Conservation (phyloP, 2,329 filamentous ascomycete species). For the Hymenoscyphus occultus region DNA sequence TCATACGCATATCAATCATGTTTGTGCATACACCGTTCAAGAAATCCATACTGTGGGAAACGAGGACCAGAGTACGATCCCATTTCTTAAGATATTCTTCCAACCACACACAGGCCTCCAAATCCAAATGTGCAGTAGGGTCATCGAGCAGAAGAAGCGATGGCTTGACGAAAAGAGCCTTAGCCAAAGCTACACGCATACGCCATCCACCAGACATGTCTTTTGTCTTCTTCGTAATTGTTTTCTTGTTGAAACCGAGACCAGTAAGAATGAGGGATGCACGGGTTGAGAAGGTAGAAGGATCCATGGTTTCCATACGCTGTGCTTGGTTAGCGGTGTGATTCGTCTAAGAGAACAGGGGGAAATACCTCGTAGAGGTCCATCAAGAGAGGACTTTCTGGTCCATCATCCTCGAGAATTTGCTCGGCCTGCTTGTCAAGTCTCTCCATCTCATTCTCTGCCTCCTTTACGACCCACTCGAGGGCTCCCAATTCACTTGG, state of each 20-base stretch:
- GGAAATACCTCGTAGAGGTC: slow-evolving; percentile 87
- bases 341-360: neutral
- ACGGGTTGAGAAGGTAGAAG: slow-evolving; percentile 92
- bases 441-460: slow-evolving; percentile 86
- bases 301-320: slow-evolving; percentile 99
- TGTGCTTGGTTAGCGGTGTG: slow-evolving; percentile 40
- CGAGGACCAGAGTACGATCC: slow-evolving; percentile 93
- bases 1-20: slow-evolving; percentile 97
- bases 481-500: slow-evolving; percentile 85
- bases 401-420: slow-evolving; percentile 86
- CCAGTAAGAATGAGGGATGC: slow-evolving; percentile 95
- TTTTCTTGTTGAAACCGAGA: slow-evolving; percentile 98
- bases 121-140: slow-evolving; percentile 97
- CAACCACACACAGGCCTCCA: slow-evolving; percentile 98
- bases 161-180: slow-evolving; percentile 98
- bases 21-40: slow-evolving; percentile 96
- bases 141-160: slow-evolving; percentile 94
- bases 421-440: slow-evolving; percentile 87
- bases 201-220: slow-evolving; percentile 99
- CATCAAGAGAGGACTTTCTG: slow-evolving; percentile 84
- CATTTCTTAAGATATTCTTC: slow-evolving; percentile 99
- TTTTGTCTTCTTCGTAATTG: slow-evolving; percentile 99
- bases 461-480: slow-evolving; percentile 96
- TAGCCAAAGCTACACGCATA: slow-evolving; percentile 97
- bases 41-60: slow-evolving; percentile 99